Base-by-base conservation (phyloP, 495 filamentous ascomycete species). In the Cladorrhinum samala region DNA sequence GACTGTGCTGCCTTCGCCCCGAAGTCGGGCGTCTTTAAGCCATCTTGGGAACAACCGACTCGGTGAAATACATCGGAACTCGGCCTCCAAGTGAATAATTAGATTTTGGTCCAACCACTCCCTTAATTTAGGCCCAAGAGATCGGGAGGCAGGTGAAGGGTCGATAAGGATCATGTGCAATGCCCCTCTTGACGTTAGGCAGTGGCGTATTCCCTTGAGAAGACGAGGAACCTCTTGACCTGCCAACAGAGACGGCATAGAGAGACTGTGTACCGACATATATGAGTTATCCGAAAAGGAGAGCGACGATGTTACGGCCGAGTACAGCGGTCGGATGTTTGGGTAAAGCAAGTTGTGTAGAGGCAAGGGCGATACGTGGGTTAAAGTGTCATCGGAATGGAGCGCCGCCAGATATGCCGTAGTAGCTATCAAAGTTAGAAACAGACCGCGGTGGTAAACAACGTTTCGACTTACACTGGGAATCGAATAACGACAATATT, bases 91-190 rank as follows among this genome's bases (percentile, higher is more conserved):
- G 48, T 76, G 73, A 9, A 72, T 53, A 6, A 77, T 52, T 6
- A 80, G 65, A 25, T 80, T 66, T 2, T 71, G 60, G 6, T 77
- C 73, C 16, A 80, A 53, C 77, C 77, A 80, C 13, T 68, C 54
- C 36, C 71, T 64, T 46, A 78, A 58, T 20, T 59, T 61, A 9
- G 75, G 74, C 1, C 77, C 77, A 39, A 77, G 58, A 2, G 71
- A 72, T 8, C 65, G 46, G 8, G 69, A 53, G 7, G 69, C 57
- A 6, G 77, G 77, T 18, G 60, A 62, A 5, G 76, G 74, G 46
- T 80, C 77, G 24, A 78, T 69, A 37, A 80, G 51, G 3, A 65
- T 71, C 17, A 78, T 47, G 43, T 76, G 69, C n/a, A 78, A 38
- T 36, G 55, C 61, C 14, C 75, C 75, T 2, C 58, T 57, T 1